A percentile compares a stretch with the other conserved stretches of the same genome.
phyloP scores from a whole-genome alignment of 2,329 filamentous ascomycete genomes.

The Keithomyces neogunnii region DNA sequence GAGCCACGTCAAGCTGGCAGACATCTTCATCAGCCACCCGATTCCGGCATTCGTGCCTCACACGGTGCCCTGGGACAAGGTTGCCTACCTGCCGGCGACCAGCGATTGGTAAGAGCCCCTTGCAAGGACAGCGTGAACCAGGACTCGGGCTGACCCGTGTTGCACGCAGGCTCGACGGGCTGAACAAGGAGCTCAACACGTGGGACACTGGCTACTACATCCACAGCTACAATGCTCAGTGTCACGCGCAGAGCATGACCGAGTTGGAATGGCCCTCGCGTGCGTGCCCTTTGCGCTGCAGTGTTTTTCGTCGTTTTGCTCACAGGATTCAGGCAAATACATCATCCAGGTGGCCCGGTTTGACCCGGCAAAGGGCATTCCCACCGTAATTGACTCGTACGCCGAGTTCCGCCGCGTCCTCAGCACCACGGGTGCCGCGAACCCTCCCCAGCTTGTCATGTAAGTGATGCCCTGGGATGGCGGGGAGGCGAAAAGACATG shows the following conservation, averaged over 20 bases:
- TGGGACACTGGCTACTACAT: constrained; percentile 69
- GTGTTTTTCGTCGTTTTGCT: not conserved
- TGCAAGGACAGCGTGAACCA: not conserved
- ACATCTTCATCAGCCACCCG: constrained; percentile 77
- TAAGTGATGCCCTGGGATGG: constrained; percentile 18
- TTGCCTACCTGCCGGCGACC: constrained; percentile 70
- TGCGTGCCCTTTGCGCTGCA: constrained; percentile 12
- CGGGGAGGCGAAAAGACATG: no score
- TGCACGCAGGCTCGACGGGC: constrained; percentile 51
- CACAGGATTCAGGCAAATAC: constrained; percentile 46
- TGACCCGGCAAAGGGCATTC: constrained; percentile 75
- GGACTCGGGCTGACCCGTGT: not conserved
- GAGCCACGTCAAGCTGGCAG: constrained; percentile 59
- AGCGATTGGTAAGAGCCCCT: constrained; percentile 52
- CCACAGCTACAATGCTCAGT: constrained; percentile 60
- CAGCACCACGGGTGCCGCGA: constrained; percentile 20
- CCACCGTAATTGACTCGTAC: constrained; percentile 68
- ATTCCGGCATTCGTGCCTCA: constrained; percentile 67
- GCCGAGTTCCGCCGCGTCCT: constrained; percentile 59
- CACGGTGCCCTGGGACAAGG: constrained; percentile 55
- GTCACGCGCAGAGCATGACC: constrained; percentile 50
- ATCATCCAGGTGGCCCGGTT: constrained; percentile 77
- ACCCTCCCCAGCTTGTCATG: constrained; percentile 64
- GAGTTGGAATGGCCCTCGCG: constrained; percentile 48
- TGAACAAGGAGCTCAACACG: constrained; percentile 65